Conservation (phyloP, 805 yeast genomes). For the Saturnispora sekii region DNA sequence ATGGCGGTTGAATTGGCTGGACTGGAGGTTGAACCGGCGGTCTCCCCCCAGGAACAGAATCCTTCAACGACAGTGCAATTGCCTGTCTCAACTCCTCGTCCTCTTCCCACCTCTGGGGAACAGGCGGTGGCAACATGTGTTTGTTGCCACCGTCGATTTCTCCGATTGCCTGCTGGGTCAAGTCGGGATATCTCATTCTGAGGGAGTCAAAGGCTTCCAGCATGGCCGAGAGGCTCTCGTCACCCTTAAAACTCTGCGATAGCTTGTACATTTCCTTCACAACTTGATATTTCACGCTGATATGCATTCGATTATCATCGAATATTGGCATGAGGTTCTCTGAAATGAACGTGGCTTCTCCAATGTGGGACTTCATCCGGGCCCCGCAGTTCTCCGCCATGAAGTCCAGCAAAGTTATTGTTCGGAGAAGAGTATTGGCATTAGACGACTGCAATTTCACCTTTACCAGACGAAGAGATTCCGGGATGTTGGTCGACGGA, state of each 20-base stretch:
- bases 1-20: slow-evolving; percentile 7
- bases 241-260: slow-evolving; percentile 51
- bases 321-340: slow-evolving; percentile 37
- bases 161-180: slow-evolving; percentile 23
- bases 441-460: slow-evolving; percentile 41
- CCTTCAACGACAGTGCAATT: slow-evolving; percentile 61
- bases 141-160: slow-evolving; percentile 21
- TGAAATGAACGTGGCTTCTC: slow-evolving; percentile 44
- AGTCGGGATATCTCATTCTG: slow-evolving; percentile 29
- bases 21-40: slow-evolving; percentile 5
- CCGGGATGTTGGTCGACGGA: slow-evolving; percentile 46
- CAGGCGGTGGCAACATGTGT: background rate
- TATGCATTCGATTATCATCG: slow-evolving; percentile 49
- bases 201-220: slow-evolving; percentile 48
- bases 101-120: slow-evolving; percentile 30
- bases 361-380: slow-evolving; percentile 51
- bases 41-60: slow-evolving; percentile 28
- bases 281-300: slow-evolving; percentile 53
- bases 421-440: slow-evolving; percentile 57
- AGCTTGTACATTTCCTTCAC: slow-evolving; percentile 63
- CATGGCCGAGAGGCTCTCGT: slow-evolving; percentile 70
- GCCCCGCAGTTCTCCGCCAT: slow-evolving; percentile 75
- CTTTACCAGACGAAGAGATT: slow-evolving; percentile 37
- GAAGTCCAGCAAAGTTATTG: slow-evolving; percentile 46
- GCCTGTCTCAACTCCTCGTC: slow-evolving; percentile 77